Evolutionary conservation across 2,329 filamentous ascomycete species (phyloP).

Genomic region (Trichoderma atroviride): DNA sequence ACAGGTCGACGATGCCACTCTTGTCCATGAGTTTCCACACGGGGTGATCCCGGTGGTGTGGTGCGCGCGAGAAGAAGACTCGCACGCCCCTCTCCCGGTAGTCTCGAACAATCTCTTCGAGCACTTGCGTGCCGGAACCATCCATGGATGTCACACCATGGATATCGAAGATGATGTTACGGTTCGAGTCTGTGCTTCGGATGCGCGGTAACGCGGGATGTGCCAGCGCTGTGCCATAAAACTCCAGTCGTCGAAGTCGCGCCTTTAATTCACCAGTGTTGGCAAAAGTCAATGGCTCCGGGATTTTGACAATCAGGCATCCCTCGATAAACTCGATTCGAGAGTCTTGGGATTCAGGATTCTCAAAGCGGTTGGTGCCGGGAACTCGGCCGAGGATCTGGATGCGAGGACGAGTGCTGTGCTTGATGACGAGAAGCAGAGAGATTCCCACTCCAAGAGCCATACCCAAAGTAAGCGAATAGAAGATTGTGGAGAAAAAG

Average conservation of each 20-base stretch:
- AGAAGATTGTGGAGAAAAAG: conserved; percentile 90
- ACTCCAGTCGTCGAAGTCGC: conserved; percentile 78
- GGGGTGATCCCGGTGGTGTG: conserved; percentile 49
- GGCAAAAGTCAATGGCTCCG: conserved; percentile 93
- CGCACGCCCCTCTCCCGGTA: conserved; percentile 78
- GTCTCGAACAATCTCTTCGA: conserved; percentile 81
- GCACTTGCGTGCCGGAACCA: conserved; percentile 87
- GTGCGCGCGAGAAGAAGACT: conserved; percentile 71
- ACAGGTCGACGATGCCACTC: conserved; percentile 82
- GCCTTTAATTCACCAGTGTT: conserved; percentile 93
- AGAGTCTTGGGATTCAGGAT: conserved; percentile 73
- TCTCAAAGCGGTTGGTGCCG: conserved; percentile 81
- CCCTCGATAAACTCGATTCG: conserved; percentile 87
- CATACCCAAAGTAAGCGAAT: conserved; percentile 90
- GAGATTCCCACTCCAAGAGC: conserved; percentile 91
- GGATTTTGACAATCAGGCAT: conserved; percentile 95
- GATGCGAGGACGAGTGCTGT: conserved; percentile 89
- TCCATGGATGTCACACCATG: conserved; percentile 96
- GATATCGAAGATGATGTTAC: conserved; percentile 94
- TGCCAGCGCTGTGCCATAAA: conserved; percentile 82
- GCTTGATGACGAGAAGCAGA: conserved; percentile 83
- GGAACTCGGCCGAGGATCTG: conserved; percentile 92
- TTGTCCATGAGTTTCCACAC: conserved; percentile 74
- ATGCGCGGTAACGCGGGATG: conserved; percentile 87
- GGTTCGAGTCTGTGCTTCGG: conserved; percentile 76